Evolutionary conservation across 495 filamentous ascomycete species (phyloP).

Genomic region (Tuber calosporum): DNA sequence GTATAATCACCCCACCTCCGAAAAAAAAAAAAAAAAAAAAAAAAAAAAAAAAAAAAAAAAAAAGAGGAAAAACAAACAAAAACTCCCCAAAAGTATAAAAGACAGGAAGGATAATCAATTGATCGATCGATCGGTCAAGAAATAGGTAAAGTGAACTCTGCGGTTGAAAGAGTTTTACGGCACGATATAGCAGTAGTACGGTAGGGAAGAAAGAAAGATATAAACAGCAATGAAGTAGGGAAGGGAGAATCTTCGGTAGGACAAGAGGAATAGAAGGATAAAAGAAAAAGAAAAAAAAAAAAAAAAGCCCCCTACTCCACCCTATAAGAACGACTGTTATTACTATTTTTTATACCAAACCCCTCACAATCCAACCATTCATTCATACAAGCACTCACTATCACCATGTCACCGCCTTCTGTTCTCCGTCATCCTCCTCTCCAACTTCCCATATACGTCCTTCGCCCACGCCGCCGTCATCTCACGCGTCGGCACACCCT

Average conservation of each 20-base stretch:
- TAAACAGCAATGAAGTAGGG: neutral
- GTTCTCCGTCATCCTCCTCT: conserved; percentile 28
- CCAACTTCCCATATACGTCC: conserved; percentile 39
- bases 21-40: neutral
- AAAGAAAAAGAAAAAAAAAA: neutral
- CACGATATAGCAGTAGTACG: too few species aligned
- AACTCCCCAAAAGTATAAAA: neutral
- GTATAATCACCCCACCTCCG: neutral
- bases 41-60: too few species aligned
- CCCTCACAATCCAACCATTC: neutral
- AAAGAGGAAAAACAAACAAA: too few species aligned
- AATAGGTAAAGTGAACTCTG: neutral
- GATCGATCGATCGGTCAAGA: neutral
- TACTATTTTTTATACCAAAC: neutral
- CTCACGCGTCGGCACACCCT: conserved; percentile 52
- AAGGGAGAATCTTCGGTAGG: neutral
- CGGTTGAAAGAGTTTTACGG: neutral
- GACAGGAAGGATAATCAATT: neutral
- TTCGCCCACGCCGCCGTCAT: conserved; percentile 57
- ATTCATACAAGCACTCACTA: conserved; percentile 6
- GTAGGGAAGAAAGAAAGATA: neutral
- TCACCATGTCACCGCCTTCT: conserved; percentile 11
- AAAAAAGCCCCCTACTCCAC: neutral
- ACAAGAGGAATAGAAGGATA: neutral
- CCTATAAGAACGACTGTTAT: neutral